Base-by-base conservation (phyloP, 768 basidiomycete genomes). In the Phaffia australis region DNA sequence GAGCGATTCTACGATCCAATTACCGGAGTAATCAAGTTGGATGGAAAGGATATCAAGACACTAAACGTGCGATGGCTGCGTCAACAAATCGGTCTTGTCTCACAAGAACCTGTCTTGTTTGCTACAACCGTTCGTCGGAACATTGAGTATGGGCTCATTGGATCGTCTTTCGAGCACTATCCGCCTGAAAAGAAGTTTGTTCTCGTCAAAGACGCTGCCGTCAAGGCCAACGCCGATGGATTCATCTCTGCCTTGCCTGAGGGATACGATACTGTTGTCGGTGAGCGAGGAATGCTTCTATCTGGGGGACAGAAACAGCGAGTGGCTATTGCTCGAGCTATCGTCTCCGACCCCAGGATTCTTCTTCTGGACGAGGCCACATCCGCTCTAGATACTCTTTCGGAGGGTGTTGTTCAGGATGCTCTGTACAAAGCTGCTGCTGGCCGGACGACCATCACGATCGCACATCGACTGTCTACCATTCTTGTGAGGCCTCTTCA, bases 391-490 rank as follows among this genome's bases (percentile, higher is more conserved):
- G 90, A 92, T 77, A 89, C 89, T 0, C 87, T 87, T 71, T 87
- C 87, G 2, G 93, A 95, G 77, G 89, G 88, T 66, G 81, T 92
- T 66, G 90, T 94, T 0, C 90, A 92, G 77, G 87, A 92, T 75
- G 90, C 89, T 25, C 75, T 92, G 61, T 89, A 94, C 74, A 89
- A 89, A 75, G 89, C 89, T 69, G 80, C 87, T 32, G 49, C 61
- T 2, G 61, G 61, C 2, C 60, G 66, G 27, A 80, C 80, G 0
- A 80, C 80, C 59, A 79, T 80, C 71, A 76, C 77, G 42, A 78
- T 81, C 63, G 76, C 77, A n/a, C 78, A 77, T 72, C 74, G 77
- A 54, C 70, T 76, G 69, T 71, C 63, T 69, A 70, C 72, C 0
- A 87, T 88, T 75, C 87, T 86, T 8, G n/a, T n/a, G n/a, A n/a